Conservation (phyloP, 2,329 filamentous ascomycete genomes). For the Beauveria caledonica region DNA sequence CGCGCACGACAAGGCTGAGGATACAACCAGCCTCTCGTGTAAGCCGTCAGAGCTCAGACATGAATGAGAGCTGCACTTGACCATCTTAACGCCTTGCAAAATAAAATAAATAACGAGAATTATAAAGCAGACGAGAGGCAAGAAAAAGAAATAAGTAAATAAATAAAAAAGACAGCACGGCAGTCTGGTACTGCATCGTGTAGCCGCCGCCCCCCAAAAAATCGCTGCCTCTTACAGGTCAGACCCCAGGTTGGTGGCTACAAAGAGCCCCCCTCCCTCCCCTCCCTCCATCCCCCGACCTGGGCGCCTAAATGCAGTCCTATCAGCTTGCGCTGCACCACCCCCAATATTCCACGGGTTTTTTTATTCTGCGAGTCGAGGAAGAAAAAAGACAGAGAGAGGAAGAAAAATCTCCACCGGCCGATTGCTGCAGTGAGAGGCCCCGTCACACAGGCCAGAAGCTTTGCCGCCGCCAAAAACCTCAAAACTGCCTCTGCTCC, state of each 20-base stretch:
- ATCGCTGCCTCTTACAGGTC: background rate
- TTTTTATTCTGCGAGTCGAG: background rate
- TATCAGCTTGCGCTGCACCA: conserved; percentile 3
- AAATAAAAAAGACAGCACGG: background rate
- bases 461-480: background rate
- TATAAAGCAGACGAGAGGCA: no score
- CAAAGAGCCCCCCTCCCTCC: background rate
- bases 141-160: background rate
- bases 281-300: conserved; percentile 2
- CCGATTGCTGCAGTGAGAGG: no score
- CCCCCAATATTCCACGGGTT: background rate
- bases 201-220: conserved; percentile 5
- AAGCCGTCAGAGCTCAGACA: background rate
- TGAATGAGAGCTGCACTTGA: no score
- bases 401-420: no score
- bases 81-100: no score
- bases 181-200: background rate
- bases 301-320: conserved; percentile 9
- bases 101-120: no score
- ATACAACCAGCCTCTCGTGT: background rate
- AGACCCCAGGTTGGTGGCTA: background rate
- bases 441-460: no score
- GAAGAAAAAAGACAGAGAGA: no score
- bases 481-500: conserved; percentile 5
- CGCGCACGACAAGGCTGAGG: background rate